A percentile compares a stretch with the other conserved stretches of the same genome.
phyloP scores from a whole-genome alignment of 2,329 filamentous ascomycete species.

The Colletotrichum endophyticum region DNA sequence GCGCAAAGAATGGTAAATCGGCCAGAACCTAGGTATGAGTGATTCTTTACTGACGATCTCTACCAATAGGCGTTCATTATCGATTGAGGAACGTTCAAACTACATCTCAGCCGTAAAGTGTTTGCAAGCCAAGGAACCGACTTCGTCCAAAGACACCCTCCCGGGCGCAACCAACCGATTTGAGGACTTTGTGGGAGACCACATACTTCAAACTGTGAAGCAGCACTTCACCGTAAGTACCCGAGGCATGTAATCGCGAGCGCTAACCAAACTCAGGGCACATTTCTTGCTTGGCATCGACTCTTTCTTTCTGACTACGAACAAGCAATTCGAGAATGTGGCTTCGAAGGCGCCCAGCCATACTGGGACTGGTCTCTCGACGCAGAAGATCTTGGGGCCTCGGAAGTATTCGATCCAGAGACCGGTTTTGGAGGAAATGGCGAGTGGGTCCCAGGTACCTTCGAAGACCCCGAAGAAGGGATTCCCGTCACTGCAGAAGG shows the following conservation, averaged over 20 bases:
- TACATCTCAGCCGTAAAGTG: neutral
- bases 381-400: neutral
- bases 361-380: neutral
- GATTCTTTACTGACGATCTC: neutral
- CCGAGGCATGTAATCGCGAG: neutral
- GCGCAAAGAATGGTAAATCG: neutral
- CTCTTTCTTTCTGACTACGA: neutral
- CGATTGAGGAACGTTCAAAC: neutral
- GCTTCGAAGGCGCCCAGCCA: neutral
- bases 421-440: neutral
- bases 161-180: neutral
- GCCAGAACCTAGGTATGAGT: neutral
- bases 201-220: neutral
- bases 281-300: neutral
- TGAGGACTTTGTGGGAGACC: neutral
- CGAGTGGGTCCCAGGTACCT: neutral
- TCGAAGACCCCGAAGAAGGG: neutral
- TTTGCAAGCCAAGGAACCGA: neutral
- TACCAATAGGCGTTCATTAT: neutral
- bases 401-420: neutral
- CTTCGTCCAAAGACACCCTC: neutral
- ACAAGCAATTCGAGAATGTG: neutral
- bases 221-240: neutral
- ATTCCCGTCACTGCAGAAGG: neutral
- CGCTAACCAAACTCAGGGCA: neutral